Base-by-base conservation (phyloP, 1,284 basidiomycete genomes). In the Salmacisia buchloeana region DNA sequence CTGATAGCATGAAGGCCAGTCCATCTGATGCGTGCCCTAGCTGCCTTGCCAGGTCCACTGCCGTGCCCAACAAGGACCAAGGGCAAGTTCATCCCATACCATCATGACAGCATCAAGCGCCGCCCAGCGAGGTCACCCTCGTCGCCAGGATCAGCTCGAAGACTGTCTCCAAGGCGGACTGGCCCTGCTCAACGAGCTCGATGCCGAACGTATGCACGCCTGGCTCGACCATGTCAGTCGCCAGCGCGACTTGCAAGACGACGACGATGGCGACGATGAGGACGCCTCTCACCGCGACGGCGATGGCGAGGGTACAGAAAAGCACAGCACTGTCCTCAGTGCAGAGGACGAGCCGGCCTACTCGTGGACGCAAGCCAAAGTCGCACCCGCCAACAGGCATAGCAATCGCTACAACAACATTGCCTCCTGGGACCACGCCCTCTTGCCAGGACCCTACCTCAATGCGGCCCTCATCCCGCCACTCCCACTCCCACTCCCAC, bases 381-480 rank as follows among this genome's bases (percentile, higher is more conserved):
- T n/a, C 6, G 23, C 18, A 15, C 39, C 5, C 15, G 39, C 39
- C 18, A 43, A 18, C 18, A 43, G 15, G 3, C 4, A 43, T 15
- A 52, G 4, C 21, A 58, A 58, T 21, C 33, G 56, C 31, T 58
- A 58, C 56, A n/a, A 34, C 34, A 21, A 58, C 56, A 41, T 58
- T 9, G 33, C 38, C 7, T 27, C 56, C 21, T 58, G 34, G 34
- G 56, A 58, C 34, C 56, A 58, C 23, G 34, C 56, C 56, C 34
- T 58, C 56, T n/a, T 41, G 1, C 56, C 71, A 1, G 73, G 66
- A 0, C 54, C 68, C 0, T 77, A 76, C 39, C 56, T 76, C 39
- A 77, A 77, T 25, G 75, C 75, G 4, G 65, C 72, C 5, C 63
- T 63, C 21, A 71, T 77, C 46, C 68, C 74, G 3, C 63, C 71